phyloP scores from a whole-genome alignment of 1,284 basidiomycete species.

The Omphalotus olearius region DNA sequence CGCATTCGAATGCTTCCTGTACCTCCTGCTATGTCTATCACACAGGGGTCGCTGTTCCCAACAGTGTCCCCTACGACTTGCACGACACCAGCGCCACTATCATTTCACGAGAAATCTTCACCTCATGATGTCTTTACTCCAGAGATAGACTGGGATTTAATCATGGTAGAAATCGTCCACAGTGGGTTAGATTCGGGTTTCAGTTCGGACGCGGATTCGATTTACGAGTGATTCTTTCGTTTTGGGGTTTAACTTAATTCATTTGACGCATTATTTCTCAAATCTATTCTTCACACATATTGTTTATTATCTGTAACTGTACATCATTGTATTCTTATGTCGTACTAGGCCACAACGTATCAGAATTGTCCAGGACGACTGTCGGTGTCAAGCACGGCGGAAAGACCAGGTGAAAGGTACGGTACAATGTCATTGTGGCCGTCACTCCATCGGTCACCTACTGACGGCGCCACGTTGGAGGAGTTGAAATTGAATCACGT shows the following conservation, averaged over 20 bases:
- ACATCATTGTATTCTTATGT: too few species aligned
- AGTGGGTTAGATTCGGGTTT: neutral
- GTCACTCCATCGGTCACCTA: too few species aligned
- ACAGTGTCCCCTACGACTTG: conserved; percentile 13
- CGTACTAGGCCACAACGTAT: too few species aligned
- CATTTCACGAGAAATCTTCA: conserved; percentile 8
- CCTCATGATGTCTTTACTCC: conserved; percentile 15
- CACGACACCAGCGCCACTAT: conserved; percentile 13
- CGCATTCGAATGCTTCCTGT: conserved; percentile 12
- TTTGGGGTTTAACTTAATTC: too few species aligned
- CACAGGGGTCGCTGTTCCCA: conserved; percentile 9
- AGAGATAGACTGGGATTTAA: conserved; percentile 31
- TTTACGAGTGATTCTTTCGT: neutral
- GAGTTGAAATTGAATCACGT: too few species aligned
- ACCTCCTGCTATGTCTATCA: conserved; percentile 8
- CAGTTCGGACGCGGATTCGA: conserved; percentile 4
- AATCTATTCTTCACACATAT: too few species aligned
- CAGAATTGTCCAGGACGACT: too few species aligned
- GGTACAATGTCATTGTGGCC: too few species aligned
- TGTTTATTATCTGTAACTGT: too few species aligned
- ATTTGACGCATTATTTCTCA: too few species aligned
- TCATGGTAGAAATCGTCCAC: conserved; percentile 18
- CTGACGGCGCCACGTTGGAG: neutral
- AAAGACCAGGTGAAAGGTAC: too few species aligned
- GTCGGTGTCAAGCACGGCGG: too few species aligned